Evolutionary conservation across 805 yeast species (phyloP).

Genomic region (Saccharomyces jurei): DNA sequence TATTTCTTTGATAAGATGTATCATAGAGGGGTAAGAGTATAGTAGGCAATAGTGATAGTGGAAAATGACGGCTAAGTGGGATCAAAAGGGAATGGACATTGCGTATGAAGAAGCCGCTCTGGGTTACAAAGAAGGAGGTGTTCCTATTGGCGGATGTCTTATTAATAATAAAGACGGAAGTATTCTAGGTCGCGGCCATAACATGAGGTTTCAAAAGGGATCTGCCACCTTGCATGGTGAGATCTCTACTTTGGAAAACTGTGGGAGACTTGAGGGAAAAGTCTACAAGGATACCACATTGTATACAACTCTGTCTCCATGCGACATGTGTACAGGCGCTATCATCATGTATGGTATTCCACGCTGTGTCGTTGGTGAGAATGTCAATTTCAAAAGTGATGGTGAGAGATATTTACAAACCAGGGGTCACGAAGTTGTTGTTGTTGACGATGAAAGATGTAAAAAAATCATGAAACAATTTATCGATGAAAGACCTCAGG

Average conservation of each 20-base stretch:
- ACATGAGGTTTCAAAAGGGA: slow-evolving; percentile 75
- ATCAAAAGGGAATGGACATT: slow-evolving; percentile 53
- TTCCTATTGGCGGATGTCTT: slow-evolving; percentile 56
- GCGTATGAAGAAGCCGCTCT: slow-evolving; percentile 66
- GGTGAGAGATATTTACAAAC: slow-evolving; percentile 66
- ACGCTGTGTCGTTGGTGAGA: slow-evolving; percentile 85
- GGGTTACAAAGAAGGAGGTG: slow-evolving; percentile 77
- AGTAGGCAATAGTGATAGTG: background rate
- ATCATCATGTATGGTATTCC: slow-evolving; percentile 80
- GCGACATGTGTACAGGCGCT: slow-evolving; percentile 94
- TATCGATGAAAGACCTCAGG: slow-evolving; percentile 67
- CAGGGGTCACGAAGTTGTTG: slow-evolving; percentile 67
- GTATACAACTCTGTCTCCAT: slow-evolving; percentile 89
- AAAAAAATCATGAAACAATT: slow-evolving; percentile 68
- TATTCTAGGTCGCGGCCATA: slow-evolving; percentile 83
- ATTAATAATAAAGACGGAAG: slow-evolving; percentile 55
- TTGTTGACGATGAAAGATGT: slow-evolving; percentile 52
- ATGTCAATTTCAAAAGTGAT: slow-evolving; percentile 63
- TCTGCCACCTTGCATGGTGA: slow-evolving; percentile 90
- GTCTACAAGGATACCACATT: slow-evolving; percentile 79
- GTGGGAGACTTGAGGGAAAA: slow-evolving; percentile 78
- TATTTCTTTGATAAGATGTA: background rate
- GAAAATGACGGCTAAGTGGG: slow-evolving; percentile 39
- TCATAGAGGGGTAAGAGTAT: background rate
- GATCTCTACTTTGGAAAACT: slow-evolving; percentile 78